Evolutionary conservation across 148 eudicot species (phyloP).

Genomic region (Oxyria digyna): DNA sequence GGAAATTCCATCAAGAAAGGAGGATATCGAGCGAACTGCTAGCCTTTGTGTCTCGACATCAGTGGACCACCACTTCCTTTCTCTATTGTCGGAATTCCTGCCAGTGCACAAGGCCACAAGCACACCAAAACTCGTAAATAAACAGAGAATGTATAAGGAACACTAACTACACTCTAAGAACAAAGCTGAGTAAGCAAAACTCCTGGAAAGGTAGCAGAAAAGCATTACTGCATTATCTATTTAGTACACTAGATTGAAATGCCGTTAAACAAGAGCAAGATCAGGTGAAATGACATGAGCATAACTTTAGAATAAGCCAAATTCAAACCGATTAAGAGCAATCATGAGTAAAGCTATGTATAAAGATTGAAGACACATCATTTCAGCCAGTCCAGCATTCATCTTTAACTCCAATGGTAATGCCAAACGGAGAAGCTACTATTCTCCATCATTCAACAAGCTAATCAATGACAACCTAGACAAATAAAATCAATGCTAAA

Average conservation of each 20-base stretch:
- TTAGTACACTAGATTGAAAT: not conserved
- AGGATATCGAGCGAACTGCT: conserved; percentile 61
- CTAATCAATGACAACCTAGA: not conserved
- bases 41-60: conserved; percentile 66
- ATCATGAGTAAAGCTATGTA: not conserved
- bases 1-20: conserved; percentile 60
- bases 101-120: not conserved
- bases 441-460: not conserved
- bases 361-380: not conserved
- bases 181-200: not conserved
- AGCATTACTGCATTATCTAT: not conserved
- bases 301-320: not conserved
- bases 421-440: not conserved
- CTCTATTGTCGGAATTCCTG: conserved; percentile 31
- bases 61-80: conserved; percentile 42
- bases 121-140: not conserved
- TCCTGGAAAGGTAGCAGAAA: not conserved
- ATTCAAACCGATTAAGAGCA: not conserved
- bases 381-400: not conserved
- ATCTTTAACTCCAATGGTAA: not conserved
- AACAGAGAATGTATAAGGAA: not conserved
- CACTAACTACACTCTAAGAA: not conserved
- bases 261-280: not conserved
- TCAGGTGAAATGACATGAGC: not conserved
- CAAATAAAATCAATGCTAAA: not conserved